Conservation (phyloP, 1,284 basidiomycete species). For the Ganoderma sinense region DNA sequence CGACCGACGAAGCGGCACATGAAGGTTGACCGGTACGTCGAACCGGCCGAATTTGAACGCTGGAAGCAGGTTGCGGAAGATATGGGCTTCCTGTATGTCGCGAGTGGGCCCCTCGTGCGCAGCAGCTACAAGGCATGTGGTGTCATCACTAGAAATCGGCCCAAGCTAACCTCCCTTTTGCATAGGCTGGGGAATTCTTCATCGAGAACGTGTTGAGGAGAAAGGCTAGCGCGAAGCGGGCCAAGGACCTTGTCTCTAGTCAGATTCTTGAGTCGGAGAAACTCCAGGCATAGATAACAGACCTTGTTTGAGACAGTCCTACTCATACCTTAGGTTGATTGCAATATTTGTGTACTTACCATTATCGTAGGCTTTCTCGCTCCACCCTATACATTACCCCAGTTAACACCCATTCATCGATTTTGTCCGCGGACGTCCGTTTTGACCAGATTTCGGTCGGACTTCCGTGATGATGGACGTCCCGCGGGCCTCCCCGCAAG, state of each 20-base stretch:
- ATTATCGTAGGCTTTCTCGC: neutral
- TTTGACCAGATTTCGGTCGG: too few species aligned
- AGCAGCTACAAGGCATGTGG: conserved; percentile 92
- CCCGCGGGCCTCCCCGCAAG: too few species aligned
- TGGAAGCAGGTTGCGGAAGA: conserved; percentile 93
- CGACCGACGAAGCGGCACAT: conserved; percentile 98
- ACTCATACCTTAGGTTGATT: neutral
- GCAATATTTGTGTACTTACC: neutral
- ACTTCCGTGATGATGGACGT: too few species aligned
- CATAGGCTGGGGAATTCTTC: conserved; percentile 89
- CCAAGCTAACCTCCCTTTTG: neutral
- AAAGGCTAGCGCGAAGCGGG: conserved; percentile 56
- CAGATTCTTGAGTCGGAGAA: conserved; percentile 23
- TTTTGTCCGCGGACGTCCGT: too few species aligned
- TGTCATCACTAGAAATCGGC: neutral
- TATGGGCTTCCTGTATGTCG: conserved; percentile 97
- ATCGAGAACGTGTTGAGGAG: conserved; percentile 88
- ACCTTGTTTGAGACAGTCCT: neutral
- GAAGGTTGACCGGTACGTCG: conserved; percentile 98
- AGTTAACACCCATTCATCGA: too few species aligned
- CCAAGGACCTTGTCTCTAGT: conserved; percentile 43
- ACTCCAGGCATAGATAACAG: conserved; percentile 5
- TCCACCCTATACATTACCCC: neutral
- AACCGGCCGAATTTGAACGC: conserved; percentile 90
- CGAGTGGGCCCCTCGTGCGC: conserved; percentile 94